Evolutionary conservation across 2,329 filamentous ascomycete genomes (phyloP), one percentile per base, ranked within the genome.

Genomic region (Fusarium transvaalense): DNA sequence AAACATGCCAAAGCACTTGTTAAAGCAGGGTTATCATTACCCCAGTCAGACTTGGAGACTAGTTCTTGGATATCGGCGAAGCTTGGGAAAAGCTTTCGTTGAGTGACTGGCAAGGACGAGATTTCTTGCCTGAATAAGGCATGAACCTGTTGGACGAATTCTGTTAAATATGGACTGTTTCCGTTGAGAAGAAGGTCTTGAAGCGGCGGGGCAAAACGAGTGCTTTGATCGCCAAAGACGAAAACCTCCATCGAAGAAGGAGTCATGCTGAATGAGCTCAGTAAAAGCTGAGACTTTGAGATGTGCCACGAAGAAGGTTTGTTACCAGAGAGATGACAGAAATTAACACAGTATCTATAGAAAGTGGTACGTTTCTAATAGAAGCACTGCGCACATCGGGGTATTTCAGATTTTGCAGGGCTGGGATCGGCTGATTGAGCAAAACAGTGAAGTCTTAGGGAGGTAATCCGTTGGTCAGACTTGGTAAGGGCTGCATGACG

Each of bases 51-150:
- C 29, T 62, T 73, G 8, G 72, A 66, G 5, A 70, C 60, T 6
- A 76, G 52, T 17, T 76, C 74, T 21, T 74, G 69, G 8, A 76
- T 71, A 2, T 74, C 75, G 2, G 74, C 75, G 43, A 76, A 76
- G 5, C 63, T 68, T 43, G 74, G 74, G 42, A 76, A 76, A 19
- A 74, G 31, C 3, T 46, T 46, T 37, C 74, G 72, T 5, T 61
- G 41, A 5, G 56, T 34, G 2, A 59, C 57, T 10, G 66, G 42
- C 14, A 71, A 58, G 6, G 48, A 29, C 6, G 71, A 73, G 5
- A 76, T 60, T 19, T 75, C 70, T 35, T 66, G 56, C 32, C 73
- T 61, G 7, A 76, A 61, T 14, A 45, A 58, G 10, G 66, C 68
- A 14, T 68, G 65, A 5, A 65, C 64, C 15, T 72, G 72, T 19